phyloP scores from a whole-genome alignment of 352 stramenopile genomes.

The Globisporangium okanoganense region DNA sequence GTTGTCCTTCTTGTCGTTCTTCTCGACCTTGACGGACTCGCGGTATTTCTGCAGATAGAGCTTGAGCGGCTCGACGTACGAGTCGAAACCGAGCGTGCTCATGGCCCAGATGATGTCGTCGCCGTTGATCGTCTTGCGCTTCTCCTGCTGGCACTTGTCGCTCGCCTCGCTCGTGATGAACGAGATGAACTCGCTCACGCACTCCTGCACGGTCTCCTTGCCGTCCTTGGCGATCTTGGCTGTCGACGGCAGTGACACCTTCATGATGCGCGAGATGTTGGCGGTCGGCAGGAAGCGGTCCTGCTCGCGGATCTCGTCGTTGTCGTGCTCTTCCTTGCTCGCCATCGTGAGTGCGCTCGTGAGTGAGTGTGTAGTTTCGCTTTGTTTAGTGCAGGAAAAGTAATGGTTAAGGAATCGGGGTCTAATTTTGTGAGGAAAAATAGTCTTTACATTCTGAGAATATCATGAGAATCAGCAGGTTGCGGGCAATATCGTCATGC shows the following conservation, averaged over 20 bases:
- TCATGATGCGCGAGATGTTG: constrained; percentile 99
- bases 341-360: constrained; percentile 45
- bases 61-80: constrained; percentile 99
- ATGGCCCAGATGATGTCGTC: constrained; percentile 99
- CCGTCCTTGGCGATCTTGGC: constrained; percentile 99
- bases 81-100: constrained; percentile 99
- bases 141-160: constrained; percentile 99
- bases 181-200: constrained; percentile 99
- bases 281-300: constrained; percentile 98
- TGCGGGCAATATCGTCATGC: no score
- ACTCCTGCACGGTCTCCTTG: constrained; percentile 99
- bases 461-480: no score
- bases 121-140: constrained; percentile 99
- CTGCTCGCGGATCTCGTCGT: constrained; percentile 92
- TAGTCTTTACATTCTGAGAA: no score
- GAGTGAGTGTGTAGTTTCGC: background rate
- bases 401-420: no score
- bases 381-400: no score
- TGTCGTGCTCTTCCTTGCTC: constrained; percentile 83
- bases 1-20: constrained; percentile 91
- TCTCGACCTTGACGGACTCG: constrained; percentile 91
- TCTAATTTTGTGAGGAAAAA: no score
- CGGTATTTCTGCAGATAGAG: constrained; percentile 99
- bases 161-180: constrained; percentile 99
- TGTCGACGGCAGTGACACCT: constrained; percentile 96